Conservation (phyloP, 2,329 filamentous ascomycete genomes). For the Trichoderma asperellum region DNA sequence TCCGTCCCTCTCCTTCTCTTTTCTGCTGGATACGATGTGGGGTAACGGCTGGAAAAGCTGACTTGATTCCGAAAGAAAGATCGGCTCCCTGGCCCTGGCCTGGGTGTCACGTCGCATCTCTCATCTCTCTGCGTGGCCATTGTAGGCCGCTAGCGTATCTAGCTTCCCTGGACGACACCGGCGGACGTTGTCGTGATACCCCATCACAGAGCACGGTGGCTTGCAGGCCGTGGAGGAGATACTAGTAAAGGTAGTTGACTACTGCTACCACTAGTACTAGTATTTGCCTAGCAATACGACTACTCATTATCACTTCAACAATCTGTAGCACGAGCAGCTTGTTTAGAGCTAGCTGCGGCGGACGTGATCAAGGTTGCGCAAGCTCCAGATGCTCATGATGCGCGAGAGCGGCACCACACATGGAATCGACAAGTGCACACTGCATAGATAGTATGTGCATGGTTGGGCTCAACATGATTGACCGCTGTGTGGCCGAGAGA, state of each 20-base stretch:
- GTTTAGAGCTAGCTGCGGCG: slow-evolving; percentile 24
- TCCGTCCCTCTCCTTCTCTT: not conserved
- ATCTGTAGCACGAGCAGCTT: slow-evolving; percentile 26
- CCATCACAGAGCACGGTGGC: slow-evolving; percentile 19
- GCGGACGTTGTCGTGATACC: slow-evolving; percentile 28
- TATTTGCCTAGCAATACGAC: not conserved
- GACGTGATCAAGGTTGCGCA: slow-evolving; percentile 36
- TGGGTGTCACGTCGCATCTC: slow-evolving; percentile 36
- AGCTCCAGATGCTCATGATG: slow-evolving; percentile 35
- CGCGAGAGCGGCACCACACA: slow-evolving; percentile 25
- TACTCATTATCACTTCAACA: not conserved
- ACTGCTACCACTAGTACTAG: not conserved
- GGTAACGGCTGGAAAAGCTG: slow-evolving; percentile 22
- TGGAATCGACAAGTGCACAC: not conserved
- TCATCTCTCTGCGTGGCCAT: slow-evolving; percentile 28
- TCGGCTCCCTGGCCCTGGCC: slow-evolving; percentile 27
- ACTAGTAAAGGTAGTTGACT: slow-evolving; percentile 1
- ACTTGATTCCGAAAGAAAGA: slow-evolving; percentile 31
- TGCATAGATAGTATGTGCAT: not conserved
- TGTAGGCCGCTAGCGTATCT: slow-evolving; percentile 10
- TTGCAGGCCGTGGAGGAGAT: slow-evolving; percentile 6
- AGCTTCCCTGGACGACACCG: slow-evolving; percentile 1
- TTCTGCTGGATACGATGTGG: slow-evolving; percentile 20
- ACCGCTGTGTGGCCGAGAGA: slow-evolving; percentile 28
- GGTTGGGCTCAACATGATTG: slow-evolving; percentile 25